These are phyloP conservation scores for Chrysoporthe austroafricana DNA, from an alignment of 2,329 filamentous ascomycete species.

Conservation along the genomic window DNA sequence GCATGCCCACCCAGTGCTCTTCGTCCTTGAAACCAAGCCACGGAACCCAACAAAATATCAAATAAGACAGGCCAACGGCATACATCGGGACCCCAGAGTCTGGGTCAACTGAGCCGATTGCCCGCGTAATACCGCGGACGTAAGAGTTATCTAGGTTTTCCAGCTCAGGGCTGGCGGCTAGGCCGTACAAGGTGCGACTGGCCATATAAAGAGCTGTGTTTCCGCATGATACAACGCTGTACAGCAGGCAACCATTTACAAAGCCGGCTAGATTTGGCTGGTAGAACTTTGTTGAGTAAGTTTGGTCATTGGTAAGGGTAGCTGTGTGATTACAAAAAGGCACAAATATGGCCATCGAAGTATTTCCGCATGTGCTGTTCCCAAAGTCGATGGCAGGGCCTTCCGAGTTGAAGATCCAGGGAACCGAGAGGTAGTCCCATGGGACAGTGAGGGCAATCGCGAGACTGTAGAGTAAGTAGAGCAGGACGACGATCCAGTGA, in stretches of 20 bases:
- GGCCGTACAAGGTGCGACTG: slow-evolving; percentile 22
- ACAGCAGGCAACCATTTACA: slow-evolving; percentile 20
- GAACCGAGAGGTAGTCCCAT: slow-evolving; percentile 18
- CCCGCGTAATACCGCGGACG: not conserved
- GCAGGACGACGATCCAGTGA: slow-evolving; percentile 22
- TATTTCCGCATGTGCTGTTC: not conserved
- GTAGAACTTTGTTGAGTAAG: not conserved
- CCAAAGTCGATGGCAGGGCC: slow-evolving; percentile 6
- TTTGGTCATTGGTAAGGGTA: not conserved
- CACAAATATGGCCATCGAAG: slow-evolving; percentile 8
- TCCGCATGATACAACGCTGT: slow-evolving; percentile 21
- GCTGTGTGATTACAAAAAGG: slow-evolving; percentile 8
- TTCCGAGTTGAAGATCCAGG: not conserved
- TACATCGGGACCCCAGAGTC: slow-evolving; percentile 20
- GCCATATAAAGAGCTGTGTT: slow-evolving; percentile 23
- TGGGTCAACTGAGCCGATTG: slow-evolving; percentile 15
- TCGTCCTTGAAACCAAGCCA: slow-evolving; percentile 11
- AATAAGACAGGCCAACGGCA: slow-evolving; percentile 17
- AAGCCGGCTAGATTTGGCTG: slow-evolving; percentile 9
- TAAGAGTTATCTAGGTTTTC: not conserved
- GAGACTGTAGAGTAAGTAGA: slow-evolving; percentile 25
- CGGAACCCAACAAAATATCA: slow-evolving; percentile 21
- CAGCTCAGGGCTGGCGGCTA: slow-evolving; percentile 8
- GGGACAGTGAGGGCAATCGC: slow-evolving; percentile 26
- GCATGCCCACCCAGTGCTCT: not conserved